Evolutionary conservation across 1,284 basidiomycete species (phyloP), one percentile per base, ranked within the genome.

Genomic region (Papiliotrema fonsecae): DNA sequence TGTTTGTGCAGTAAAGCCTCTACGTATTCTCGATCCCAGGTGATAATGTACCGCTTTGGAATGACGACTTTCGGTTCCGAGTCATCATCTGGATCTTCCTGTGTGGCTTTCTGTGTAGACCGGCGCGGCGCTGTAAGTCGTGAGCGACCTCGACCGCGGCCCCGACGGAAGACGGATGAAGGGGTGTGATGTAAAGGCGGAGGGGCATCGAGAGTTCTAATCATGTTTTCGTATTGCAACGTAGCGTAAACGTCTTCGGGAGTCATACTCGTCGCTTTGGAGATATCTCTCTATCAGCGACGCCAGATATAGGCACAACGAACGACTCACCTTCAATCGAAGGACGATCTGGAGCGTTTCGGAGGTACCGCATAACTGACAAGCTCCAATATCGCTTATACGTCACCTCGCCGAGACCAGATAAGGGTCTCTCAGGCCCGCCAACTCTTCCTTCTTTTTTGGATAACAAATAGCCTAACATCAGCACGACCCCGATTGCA

Each of bases 331-430:
- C 87, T 79, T 91, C 85, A 44, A 96, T 74, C 26, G 79, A 79
- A 22, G 84, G 79, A 43, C 78, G 76, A 31, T 76, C 76, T n/a
- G 82, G 77, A 6, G 82, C 51, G n/a, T 53, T 50, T 3, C 52
- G 77, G 45, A 96, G 78, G 70, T 84, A 91, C 48, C 85, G 80
- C 81, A 91, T 91, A 46, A 98, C 74, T n/a, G 90, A 79, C 42
- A 94, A 76, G 11, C 85, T 90, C 96, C 96, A 98, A 69, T 98
- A 98, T 59, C 86, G 92, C 72, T 81, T 85, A 75, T 99, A 99
- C 27, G 91, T 87, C 44, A 97, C 77, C 11, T 88, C 85, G 27
- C 93, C 93, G 19, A 97, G 80, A 25, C 82, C 85, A 24, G 90
- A 94, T 13, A 97, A 80, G 6, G 93, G 93, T 62, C 92, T 89